Evolutionary conservation across 805 yeast species (phyloP).

Genomic region (Saccharomycopsis sp.): DNA sequence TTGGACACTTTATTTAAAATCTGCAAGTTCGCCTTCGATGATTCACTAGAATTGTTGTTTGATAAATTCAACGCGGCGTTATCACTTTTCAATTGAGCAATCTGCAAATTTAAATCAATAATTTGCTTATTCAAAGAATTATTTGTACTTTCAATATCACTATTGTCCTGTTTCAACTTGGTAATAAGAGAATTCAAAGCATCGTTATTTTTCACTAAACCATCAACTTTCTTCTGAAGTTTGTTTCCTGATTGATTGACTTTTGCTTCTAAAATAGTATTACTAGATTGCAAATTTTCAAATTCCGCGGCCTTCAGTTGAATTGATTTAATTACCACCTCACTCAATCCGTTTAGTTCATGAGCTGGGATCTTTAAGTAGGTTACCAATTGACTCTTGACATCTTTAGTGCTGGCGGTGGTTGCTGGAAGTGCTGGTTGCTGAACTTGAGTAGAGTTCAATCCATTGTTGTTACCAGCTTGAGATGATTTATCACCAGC

Average conservation of each 20-base stretch:
- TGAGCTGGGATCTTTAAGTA: conserved; percentile 6
- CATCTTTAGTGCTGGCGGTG: no score
- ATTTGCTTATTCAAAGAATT: conserved; percentile 34
- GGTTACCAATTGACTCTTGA: conserved; percentile 2
- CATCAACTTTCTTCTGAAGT: conserved; percentile 24
- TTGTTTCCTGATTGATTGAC: conserved; percentile 29
- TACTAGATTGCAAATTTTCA: conserved; percentile 27
- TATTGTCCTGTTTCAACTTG: conserved; percentile 33
- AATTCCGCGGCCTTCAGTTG: conserved; percentile 23
- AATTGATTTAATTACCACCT: not conserved
- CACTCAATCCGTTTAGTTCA: conserved; percentile 4
- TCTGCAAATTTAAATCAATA: conserved; percentile 33
- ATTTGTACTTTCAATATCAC: conserved; percentile 30
- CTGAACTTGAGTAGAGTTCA: no score
- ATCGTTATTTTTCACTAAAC: conserved; percentile 23
- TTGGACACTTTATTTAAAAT: conserved; percentile 35
- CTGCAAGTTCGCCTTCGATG: conserved; percentile 34
- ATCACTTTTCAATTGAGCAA: conserved; percentile 29
- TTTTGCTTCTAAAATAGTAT: conserved; percentile 26
- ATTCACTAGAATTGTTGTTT: conserved; percentile 31
- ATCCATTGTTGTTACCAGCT: no score
- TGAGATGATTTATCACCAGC: no score
- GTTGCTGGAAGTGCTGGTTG: no score
- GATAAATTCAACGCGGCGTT: conserved; percentile 22
- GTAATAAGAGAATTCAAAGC: conserved; percentile 22